These are phyloP conservation scores for Primulina tabacum DNA, from an alignment of 257 asterid species.

Conservation along the genomic window DNA sequence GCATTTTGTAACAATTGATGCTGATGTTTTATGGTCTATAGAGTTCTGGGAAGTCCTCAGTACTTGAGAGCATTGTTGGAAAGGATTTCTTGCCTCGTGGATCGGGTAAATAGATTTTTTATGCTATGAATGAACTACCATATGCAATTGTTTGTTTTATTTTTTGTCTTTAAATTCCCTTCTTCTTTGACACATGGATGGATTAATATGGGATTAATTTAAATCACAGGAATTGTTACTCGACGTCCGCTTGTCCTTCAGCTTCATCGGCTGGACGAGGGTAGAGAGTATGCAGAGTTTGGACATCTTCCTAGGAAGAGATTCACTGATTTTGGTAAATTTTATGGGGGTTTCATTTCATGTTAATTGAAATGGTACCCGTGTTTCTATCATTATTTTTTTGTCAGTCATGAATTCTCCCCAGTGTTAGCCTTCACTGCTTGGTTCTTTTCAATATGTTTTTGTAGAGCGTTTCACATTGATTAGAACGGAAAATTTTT, in stretches of 20 bases:
- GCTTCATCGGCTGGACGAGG: constrained; percentile 72
- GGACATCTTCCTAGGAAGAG: constrained; percentile 76
- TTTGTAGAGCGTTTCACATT: not conserved
- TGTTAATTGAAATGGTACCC: not conserved
- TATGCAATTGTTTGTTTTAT: not conserved
- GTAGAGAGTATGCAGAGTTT: constrained; percentile 77
- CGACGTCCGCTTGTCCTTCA: constrained; percentile 81
- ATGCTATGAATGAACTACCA: constrained; percentile 14
- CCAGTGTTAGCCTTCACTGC: not conserved
- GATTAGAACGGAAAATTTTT: constrained; percentile 15
- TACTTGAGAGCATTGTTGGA: constrained; percentile 94
- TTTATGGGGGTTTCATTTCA: not conserved
- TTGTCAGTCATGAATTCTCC: not conserved
- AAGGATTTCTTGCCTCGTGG: constrained; percentile 99
- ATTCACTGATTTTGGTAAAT: constrained; percentile 71
- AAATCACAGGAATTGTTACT: constrained; percentile 62
- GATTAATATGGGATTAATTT: constrained; percentile 15
- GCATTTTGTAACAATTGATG: constrained; percentile 12
- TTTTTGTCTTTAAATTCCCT: not conserved
- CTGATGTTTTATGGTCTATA: constrained; percentile 28
- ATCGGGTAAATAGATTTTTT: constrained; percentile 57
- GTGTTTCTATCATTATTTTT: constrained; percentile 6
- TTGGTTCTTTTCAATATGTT: constrained; percentile 13
- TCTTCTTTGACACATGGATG: not conserved
- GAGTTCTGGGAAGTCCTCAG: constrained; percentile 99